Evolutionary conservation across 208 protist species (phyloP).

Genomic region (Crithidia sp.): DNA sequence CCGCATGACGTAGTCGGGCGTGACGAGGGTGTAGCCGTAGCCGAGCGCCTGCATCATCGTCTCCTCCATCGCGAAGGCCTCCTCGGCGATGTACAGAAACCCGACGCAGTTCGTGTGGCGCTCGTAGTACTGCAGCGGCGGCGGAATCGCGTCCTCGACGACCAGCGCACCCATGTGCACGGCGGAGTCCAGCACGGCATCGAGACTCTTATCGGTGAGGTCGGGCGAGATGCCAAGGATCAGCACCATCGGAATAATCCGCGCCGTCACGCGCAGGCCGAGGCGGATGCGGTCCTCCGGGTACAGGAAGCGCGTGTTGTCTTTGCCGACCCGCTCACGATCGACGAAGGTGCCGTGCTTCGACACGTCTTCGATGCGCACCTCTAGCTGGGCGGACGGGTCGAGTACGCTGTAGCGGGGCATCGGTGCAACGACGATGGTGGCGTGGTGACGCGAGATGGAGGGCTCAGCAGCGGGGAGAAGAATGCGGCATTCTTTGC

Average conservation of each 20-base stretch:
- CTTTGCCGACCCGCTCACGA: constrained; percentile 62
- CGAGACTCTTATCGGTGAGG: constrained; percentile 29
- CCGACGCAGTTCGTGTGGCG: constrained; percentile 54
- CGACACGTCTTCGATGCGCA: constrained; percentile 56
- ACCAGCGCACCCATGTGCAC: constrained; percentile 53
- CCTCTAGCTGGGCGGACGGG: constrained; percentile 36
- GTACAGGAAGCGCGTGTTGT: constrained; percentile 60
- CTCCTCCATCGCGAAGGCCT: constrained; percentile 54
- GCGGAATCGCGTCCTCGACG: constrained; percentile 47
- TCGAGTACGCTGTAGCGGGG: constrained; percentile 39
- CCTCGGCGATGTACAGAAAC: constrained; percentile 69
- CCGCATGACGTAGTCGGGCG: constrained; percentile 44
- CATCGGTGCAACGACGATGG: constrained; percentile 44
- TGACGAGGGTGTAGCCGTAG: constrained; percentile 76
- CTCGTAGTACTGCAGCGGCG: constrained; percentile 55
- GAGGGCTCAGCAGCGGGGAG: constrained; percentile 70
- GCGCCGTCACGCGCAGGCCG: constrained; percentile 62
- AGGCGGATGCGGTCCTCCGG: constrained; percentile 68
- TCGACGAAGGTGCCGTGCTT: constrained; percentile 82
- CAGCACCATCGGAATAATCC: constrained; percentile 52
- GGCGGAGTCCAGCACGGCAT: constrained; percentile 40
- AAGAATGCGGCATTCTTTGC: constrained; percentile 67
- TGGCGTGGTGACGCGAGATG: constrained; percentile 80
- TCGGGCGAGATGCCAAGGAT: constrained; percentile 50
- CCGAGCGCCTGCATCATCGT: constrained; percentile 62